Base-by-base conservation (phyloP, 2,329 filamentous ascomycete species). In the Lecanicillium sp. region DNA sequence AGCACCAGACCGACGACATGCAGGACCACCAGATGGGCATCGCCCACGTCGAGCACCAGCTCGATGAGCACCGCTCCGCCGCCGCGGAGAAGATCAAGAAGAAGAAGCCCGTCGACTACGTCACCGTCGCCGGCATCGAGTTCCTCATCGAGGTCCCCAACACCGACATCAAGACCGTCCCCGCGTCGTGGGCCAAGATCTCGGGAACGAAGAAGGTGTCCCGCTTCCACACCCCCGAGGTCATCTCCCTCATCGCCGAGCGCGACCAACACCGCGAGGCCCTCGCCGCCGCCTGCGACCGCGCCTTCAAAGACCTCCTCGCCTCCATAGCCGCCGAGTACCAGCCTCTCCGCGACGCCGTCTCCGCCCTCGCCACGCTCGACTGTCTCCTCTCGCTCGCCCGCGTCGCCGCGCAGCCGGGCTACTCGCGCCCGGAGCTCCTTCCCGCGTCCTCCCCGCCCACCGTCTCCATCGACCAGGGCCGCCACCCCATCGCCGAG, bases 401-500 rank as follows among this genome's bases (percentile, higher is more conserved):
- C 30, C 83, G 83, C 24, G 83, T 97, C 5, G 91, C 93, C 44
- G 77, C 79, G 2, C 86, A 93, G 52, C 90, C 91, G 0, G 90
- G 90, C 54, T 98, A 98, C 67, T 78, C 78, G 56, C 90, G 89
- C 54, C 93, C 93, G 1, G 78, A 66, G 5, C 79, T 85, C 59
- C 67, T 81, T 32, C 67, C 80, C 3, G 77, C 83, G 54, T 78
- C 79, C 11, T 70, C 81, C 5, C 73, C 81, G 11, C 81, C 83
- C 8, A 78, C 81, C 50, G 83, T 98, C 51, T 73, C 78, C 56
- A 82, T 69, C 49, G 56, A 60, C 17, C 59, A 80, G 39, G 93
- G 90, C 47, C 86, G 93, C 4, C 93, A 98, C 63, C 91, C 93
- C 32, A 95, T 98, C 77, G 90, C 95, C 38, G 93, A 98, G 64